These are phyloP conservation scores for Fusarium caatingaense DNA, from an alignment of 2,329 filamentous ascomycete genomes.

Conservation along the genomic window DNA sequence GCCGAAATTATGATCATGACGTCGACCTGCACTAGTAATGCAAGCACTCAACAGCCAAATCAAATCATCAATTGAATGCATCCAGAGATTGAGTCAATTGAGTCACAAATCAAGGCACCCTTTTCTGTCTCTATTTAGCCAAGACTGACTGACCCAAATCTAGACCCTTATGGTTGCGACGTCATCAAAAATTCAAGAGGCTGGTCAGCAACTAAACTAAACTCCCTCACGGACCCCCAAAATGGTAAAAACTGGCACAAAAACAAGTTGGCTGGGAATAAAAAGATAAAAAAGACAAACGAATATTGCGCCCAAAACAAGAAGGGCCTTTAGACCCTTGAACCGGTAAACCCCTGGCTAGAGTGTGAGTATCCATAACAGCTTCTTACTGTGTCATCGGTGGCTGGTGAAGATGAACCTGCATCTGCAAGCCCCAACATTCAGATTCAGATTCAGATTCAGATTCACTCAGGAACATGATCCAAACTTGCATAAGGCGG, in stretches of 20 bases:
- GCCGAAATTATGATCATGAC: slow-evolving; percentile 34
- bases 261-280: slow-evolving; percentile 32
- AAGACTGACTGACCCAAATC: slow-evolving; percentile 1
- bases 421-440: not conserved
- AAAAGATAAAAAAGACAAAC: not conserved
- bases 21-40: slow-evolving; percentile 28
- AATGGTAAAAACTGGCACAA: slow-evolving; percentile 29
- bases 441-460: not conserved
- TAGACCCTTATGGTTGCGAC: slow-evolving; percentile 13
- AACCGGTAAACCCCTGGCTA: not conserved
- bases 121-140: slow-evolving; percentile 1
- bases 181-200: slow-evolving; percentile 31
- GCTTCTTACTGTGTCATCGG: not conserved
- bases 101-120: slow-evolving; percentile 11
- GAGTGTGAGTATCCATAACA: not conserved
- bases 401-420: not conserved
- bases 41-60: slow-evolving; percentile 34
- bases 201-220: slow-evolving; percentile 14
- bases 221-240: not conserved
- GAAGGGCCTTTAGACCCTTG: not conserved
- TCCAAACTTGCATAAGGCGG: slow-evolving; percentile 6
- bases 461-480: slow-evolving; percentile 28
- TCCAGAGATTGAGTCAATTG: not conserved
- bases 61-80: not conserved
- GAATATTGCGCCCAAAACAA: slow-evolving; percentile 3